These are phyloP conservation scores for Schizopora paradoxa DNA, from an alignment of 1,284 basidiomycete species.

Conservation along the genomic window DNA sequence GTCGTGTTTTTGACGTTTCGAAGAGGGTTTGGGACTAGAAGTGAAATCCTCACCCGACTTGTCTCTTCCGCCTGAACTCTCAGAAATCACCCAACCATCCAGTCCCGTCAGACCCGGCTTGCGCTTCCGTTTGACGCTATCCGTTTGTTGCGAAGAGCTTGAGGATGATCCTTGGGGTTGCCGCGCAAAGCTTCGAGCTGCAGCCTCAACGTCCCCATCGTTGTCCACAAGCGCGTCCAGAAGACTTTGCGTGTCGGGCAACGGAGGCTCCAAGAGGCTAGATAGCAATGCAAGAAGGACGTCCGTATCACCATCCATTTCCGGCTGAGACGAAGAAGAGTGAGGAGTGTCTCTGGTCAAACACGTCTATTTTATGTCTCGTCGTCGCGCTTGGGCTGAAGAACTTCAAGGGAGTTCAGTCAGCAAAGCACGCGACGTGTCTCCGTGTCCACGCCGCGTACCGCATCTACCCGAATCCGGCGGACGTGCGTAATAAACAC, in stretches of 20 bases:
- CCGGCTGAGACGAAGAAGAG: too few species aligned
- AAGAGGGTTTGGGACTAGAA: neutral
- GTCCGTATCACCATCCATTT: too few species aligned
- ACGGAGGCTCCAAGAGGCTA: slow-evolving; percentile 46
- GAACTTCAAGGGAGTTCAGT: too few species aligned
- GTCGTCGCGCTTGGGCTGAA: too few species aligned
- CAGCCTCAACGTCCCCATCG: slow-evolving; percentile 55
- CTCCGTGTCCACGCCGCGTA: too few species aligned
- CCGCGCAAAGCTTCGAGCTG: slow-evolving; percentile 47
- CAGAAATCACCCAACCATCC: slow-evolving; percentile 48
- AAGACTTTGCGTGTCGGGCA: slow-evolving; percentile 36
- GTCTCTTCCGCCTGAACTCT: too few species aligned
- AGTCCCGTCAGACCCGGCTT: slow-evolving; percentile 39
- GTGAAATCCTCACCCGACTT: slow-evolving; percentile 8
- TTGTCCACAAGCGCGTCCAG: slow-evolving; percentile 57
- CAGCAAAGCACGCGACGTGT: too few species aligned
- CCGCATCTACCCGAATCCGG: too few species aligned
- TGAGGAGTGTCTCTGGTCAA: too few species aligned
- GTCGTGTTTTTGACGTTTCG: slow-evolving; percentile 21
- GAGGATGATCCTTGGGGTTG: too few species aligned
- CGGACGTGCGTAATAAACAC: too few species aligned
- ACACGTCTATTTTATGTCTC: too few species aligned
- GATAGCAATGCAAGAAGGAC: slow-evolving; percentile 58
- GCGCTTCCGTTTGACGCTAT: slow-evolving; percentile 30
- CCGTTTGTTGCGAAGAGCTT: slow-evolving; percentile 2